Percentiles rank a stretch among this genome's conserved stretches.
These are phyloP conservation scores for Bassia scoparia DNA, from an alignment of 148 eudicot genomes.

Conservation along the genomic window DNA sequence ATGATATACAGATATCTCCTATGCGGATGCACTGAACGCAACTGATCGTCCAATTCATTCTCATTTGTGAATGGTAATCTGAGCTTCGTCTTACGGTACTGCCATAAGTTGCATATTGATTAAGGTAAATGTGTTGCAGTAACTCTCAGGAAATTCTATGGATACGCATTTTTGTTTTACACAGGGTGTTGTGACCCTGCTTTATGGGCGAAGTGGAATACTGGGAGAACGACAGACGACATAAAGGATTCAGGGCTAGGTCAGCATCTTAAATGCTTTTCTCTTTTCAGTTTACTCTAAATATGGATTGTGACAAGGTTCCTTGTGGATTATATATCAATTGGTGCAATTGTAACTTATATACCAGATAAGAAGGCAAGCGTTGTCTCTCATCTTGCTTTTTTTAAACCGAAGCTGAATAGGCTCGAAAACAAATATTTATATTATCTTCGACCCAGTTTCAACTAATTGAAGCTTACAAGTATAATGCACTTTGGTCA, in stretches of 20 bases:
- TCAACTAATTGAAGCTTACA: not conserved
- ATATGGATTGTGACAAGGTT: no score
- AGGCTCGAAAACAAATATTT: not conserved
- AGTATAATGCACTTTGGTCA: no score
- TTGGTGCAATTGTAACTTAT: not conserved
- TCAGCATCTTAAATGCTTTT: conserved; percentile 25
- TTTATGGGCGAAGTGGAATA: conserved; percentile 85
- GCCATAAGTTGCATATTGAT: conserved; percentile 5
- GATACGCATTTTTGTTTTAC: conserved; percentile 26
- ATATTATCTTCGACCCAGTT: not conserved
- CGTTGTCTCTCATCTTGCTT: not conserved
- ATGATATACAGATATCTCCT: conserved; percentile 71
- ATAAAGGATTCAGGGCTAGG: conserved; percentile 89
- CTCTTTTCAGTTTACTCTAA: not conserved
- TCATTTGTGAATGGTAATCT: conserved; percentile 91
- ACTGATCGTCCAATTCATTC: conserved; percentile 70
- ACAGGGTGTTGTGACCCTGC: conserved; percentile 93
- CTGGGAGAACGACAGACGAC: conserved; percentile 92
- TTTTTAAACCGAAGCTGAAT: not conserved
- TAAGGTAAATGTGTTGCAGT: not conserved
- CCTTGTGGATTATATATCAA: not conserved
- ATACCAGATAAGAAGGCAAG: not conserved
- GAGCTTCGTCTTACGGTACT: not conserved
- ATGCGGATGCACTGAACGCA: conserved; percentile 91
- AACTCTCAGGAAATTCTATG: not conserved